Evolutionary conservation across 257 asterid species (phyloP).

Genomic region (Solanum gracilifrons): DNA sequence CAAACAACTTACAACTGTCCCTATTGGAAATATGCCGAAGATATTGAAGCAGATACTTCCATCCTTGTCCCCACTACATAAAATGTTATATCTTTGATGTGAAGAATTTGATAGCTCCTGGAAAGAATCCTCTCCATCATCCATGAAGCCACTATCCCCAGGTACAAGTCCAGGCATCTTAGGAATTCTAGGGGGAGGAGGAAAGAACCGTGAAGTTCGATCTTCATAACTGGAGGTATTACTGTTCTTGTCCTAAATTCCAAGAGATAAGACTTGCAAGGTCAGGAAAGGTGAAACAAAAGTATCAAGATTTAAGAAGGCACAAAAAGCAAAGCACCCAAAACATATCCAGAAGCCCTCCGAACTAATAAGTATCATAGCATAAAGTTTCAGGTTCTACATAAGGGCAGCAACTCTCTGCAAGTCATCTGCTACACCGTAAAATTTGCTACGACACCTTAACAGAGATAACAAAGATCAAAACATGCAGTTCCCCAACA

Average conservation of each 20-base stretch:
- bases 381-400: not conserved
- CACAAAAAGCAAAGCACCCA: not conserved
- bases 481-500: not conserved
- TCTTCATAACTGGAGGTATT: conserved; percentile 55
- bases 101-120: conserved; percentile 83
- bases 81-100: conserved; percentile 62
- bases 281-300: conserved; percentile 2
- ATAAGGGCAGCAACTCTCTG: not conserved
- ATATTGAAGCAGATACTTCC: conserved; percentile 83
- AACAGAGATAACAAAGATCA: not conserved
- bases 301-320: not conserved
- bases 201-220: conserved; percentile 89
- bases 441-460: not conserved
- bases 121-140: conserved; percentile 66
- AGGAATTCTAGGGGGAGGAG: conserved; percentile 87
- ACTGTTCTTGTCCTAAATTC: conserved; percentile 45
- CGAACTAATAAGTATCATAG: not conserved
- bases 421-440: not conserved
- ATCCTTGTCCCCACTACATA: conserved; percentile 91
- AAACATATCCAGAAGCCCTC: not conserved
- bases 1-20: conserved; percentile 70
- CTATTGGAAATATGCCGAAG: conserved; percentile 91
- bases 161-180: conserved; percentile 81
- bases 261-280: not conserved
- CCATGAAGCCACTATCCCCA: conserved; percentile 76